phyloP scores from a whole-genome alignment of 805 yeast genomes.

The Torulaspora gathmanii region DNA sequence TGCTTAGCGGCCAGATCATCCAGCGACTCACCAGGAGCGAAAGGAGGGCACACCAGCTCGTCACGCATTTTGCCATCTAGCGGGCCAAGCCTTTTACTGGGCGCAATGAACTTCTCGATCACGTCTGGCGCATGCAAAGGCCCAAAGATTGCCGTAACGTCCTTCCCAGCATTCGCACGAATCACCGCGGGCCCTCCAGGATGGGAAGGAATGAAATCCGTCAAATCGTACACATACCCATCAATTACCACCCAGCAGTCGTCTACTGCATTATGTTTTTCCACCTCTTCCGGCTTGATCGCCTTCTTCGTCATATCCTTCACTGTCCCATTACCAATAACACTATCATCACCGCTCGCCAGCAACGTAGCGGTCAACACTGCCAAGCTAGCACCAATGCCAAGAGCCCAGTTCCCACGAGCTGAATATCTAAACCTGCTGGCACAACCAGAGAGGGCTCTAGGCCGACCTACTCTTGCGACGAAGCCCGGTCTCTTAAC shows the following conservation, averaged over 20 bases:
- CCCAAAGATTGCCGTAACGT: slow-evolving; percentile 77
- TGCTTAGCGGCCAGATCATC: slow-evolving; percentile 31
- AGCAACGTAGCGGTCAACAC: slow-evolving; percentile 4
- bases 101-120: slow-evolving; percentile 55
- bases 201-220: slow-evolving; percentile 67
- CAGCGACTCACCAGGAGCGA: slow-evolving; percentile 34
- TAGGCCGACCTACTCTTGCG: no score
- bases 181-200: slow-evolving; percentile 79
- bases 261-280: slow-evolving; percentile 59
- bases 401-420: not conserved
- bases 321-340: slow-evolving; percentile 15
- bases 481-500: no score
- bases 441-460: no score
- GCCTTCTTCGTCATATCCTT: slow-evolving; percentile 15
- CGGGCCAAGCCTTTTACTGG: slow-evolving; percentile 59
- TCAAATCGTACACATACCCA: slow-evolving; percentile 72
- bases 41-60: slow-evolving; percentile 27
- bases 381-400: slow-evolving; percentile 4
- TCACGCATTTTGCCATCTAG: slow-evolving; percentile 37
- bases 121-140: slow-evolving; percentile 92
- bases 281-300: slow-evolving; percentile 49
- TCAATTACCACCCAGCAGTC: slow-evolving; percentile 86
- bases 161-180: slow-evolving; percentile 74
- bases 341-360: not conserved
- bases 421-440: no score